Evolutionary conservation across 1,284 basidiomycete species (phyloP).

Genomic region (Apiotrichum brassicae): DNA sequence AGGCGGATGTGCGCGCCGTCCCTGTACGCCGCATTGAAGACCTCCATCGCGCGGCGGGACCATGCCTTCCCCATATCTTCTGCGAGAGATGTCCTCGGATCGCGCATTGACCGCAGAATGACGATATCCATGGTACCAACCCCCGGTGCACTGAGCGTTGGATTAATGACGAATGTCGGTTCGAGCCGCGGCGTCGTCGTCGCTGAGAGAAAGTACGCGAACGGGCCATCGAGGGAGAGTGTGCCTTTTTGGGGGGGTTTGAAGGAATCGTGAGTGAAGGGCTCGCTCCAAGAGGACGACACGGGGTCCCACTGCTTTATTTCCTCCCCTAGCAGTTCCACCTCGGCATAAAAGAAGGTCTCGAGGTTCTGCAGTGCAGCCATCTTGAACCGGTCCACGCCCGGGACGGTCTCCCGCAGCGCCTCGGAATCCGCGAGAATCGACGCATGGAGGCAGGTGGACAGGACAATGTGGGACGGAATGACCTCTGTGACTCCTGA

Average conservation of each 20-base stretch:
- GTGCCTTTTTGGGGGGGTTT: no score
- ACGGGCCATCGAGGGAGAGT: constrained; percentile 61
- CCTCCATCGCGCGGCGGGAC: constrained; percentile 43
- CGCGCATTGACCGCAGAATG: constrained; percentile 69
- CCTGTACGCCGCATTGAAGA: constrained; percentile 63
- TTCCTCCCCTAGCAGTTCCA: constrained; percentile 49
- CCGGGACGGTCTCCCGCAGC: constrained; percentile 62
- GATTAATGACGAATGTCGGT: constrained; percentile 67
- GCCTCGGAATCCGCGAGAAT: constrained; percentile 75
- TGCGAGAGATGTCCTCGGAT: constrained; percentile 51
- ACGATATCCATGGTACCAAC: constrained; percentile 64
- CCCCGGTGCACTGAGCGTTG: constrained; percentile 49
- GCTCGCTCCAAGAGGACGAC: constrained; percentile 50
- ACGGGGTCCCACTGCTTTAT: constrained; percentile 56
- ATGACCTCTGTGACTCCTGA: no score
- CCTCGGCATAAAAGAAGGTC: constrained; percentile 63
- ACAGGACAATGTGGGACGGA: constrained; percentile 49
- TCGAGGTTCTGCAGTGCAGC: constrained; percentile 70
- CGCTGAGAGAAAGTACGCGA: constrained; percentile 75
- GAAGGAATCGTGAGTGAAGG: constrained; percentile 30
- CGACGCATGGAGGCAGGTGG: constrained; percentile 70
- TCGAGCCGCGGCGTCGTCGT: constrained; percentile 79
- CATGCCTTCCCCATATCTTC: constrained; percentile 26
- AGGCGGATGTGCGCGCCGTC: constrained; percentile 64
- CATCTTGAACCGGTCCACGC: constrained; percentile 76